phyloP scores from a whole-genome alignment of 1,284 basidiomycete species.

The Naganishia sp. region DNA sequence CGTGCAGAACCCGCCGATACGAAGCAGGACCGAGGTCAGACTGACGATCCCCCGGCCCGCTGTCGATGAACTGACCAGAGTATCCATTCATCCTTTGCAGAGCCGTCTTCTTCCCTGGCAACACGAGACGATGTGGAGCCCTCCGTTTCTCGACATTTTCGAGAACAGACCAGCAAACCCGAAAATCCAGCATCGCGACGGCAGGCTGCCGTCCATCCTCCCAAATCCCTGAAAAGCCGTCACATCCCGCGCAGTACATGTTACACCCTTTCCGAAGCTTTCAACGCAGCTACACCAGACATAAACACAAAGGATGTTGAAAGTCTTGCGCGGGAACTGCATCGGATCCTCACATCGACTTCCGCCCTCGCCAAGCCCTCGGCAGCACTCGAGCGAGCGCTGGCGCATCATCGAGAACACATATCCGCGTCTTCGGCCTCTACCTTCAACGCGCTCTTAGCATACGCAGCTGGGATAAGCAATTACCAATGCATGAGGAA shows the following conservation, averaged over 20 bases:
- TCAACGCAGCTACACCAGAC: too few species aligned
- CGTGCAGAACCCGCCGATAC: background rate
- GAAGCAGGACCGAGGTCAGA: background rate
- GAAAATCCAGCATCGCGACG: too few species aligned
- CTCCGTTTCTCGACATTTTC: too few species aligned
- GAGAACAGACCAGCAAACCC: too few species aligned
- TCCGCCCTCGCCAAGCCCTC: slow-evolving; percentile 12
- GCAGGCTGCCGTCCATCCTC: too few species aligned
- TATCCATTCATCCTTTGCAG: background rate
- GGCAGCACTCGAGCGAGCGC: slow-evolving; percentile 7
- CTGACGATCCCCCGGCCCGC: background rate
- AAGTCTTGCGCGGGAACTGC: slow-evolving; percentile 1
- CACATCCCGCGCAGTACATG: too few species aligned
- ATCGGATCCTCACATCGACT: background rate
- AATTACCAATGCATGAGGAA: slow-evolving; percentile 13
- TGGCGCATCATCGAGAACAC: slow-evolving; percentile 20
- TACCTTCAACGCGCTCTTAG: slow-evolving; percentile 14
- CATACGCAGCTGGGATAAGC: slow-evolving; percentile 12
- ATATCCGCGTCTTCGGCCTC: slow-evolving; percentile 1
- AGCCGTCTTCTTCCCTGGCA: background rate
- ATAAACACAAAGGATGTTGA: background rate
- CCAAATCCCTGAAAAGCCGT: too few species aligned
- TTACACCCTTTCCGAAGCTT: too few species aligned
- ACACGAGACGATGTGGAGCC: background rate
- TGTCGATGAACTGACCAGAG: background rate